These are phyloP conservation scores for Salvia rosmarinus DNA, from an alignment of 257 asterid genomes.

Conservation along the genomic window DNA sequence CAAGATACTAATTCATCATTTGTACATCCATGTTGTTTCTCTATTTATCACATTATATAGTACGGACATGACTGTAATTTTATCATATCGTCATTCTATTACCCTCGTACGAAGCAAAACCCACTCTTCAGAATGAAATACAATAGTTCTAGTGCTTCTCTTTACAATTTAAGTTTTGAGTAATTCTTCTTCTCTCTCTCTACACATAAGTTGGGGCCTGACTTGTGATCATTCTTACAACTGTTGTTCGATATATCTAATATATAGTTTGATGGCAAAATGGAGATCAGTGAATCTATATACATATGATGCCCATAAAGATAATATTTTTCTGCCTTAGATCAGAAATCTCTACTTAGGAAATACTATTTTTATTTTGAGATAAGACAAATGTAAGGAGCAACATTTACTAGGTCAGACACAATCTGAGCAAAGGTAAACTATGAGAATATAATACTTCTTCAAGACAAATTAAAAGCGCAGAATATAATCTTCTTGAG, in stretches of 20 bases:
- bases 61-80: not conserved
- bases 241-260: not conserved
- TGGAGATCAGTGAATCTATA: too few relatives aligned
- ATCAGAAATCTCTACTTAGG: conserved; percentile 11
- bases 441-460: conserved; percentile 26
- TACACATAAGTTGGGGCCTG: not conserved
- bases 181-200: too few relatives aligned
- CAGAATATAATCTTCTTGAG: too few relatives aligned
- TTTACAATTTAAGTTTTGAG: not conserved
- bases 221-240: not conserved
- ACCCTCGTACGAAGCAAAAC: not conserved
- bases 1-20: too few relatives aligned
- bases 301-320: not conserved
- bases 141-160: not conserved
- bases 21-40: not conserved
- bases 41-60: not conserved
- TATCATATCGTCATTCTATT: not conserved
- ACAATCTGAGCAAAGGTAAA: conserved; percentile 25
- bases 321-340: not conserved
- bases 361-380: not conserved
- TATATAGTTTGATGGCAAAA: too few relatives aligned
- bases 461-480: too few relatives aligned
- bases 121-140: not conserved
- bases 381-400: conserved; percentile 13
- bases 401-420: conserved; percentile 14